Evolutionary conservation across 805 yeast genomes (phyloP), one percentile per base, ranked within the genome.

Genomic region (Zygosaccharomyces siamensis): DNA sequence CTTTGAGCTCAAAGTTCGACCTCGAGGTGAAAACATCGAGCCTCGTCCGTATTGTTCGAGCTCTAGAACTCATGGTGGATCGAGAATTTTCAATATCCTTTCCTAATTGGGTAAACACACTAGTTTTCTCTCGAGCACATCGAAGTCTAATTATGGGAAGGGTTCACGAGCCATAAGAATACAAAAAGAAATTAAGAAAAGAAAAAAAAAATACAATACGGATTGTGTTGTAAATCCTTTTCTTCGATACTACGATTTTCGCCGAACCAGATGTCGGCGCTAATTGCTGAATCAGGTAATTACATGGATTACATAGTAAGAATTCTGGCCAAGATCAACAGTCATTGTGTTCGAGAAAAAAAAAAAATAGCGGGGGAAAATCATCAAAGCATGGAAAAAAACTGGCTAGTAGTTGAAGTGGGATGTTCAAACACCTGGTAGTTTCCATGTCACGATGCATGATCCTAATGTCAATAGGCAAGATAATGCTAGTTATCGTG

Each of bases 311-410:
- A 21, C 37, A 33, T 33, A 31, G 14, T 12, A 24, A 33, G 14
- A 30, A 41, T 41, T 41, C 44, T 41, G 44, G 44, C 44, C 44
- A 41, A 27, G 28, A 41, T 41, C 33, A 23, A 28, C 36, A 20
- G 28, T 31, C 44, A 20, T n/a, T 8, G 31, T 18, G 33, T 24
- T 12, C 18, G 31, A 39, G 28, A 24, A 12, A 14, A 18, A 18
- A 18, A 18, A 18, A 27, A 18, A 41, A 16, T 41, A 28, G 24
- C n/a, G 33, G 33, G 28, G 28, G 23, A 5, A 24, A 26, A 18
- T 18, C 20, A 2, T 18, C 20, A 18, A 21, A 4, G 10, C 6
- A 7, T 40, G 14, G 10, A 33, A 21, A 33, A 33, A 14, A 14
- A 18, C 16, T 10, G 21, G 20, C 21, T 18, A 16, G 12, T 33